Conservation (phyloP, 2,329 filamentous ascomycete species). For the Aspergillus calidoustus region DNA sequence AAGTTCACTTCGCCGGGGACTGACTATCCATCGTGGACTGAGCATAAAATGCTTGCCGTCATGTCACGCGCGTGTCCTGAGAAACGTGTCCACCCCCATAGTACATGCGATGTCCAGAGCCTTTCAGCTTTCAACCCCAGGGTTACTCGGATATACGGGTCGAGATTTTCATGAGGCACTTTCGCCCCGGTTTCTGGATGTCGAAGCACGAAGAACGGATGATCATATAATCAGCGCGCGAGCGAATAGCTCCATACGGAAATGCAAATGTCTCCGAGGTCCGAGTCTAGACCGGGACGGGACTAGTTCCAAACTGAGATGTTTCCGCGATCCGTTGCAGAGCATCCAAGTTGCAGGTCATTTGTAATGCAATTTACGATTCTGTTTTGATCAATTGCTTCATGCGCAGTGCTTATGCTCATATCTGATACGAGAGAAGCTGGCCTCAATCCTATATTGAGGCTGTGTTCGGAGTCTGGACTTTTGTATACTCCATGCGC, state of each 20-base stretch:
- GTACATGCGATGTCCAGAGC: background rate
- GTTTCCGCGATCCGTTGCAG: constrained; percentile 23
- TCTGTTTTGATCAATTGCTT: background rate
- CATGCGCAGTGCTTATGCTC: background rate
- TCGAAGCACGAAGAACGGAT: background rate
- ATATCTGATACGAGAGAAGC: background rate
- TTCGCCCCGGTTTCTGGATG: background rate
- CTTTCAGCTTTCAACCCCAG: background rate
- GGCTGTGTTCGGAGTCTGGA: background rate
- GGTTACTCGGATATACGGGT: constrained; percentile 24
- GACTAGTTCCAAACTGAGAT: constrained; percentile 5
- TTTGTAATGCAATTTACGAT: constrained; percentile 3
- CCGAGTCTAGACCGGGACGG: constrained; percentile 22
- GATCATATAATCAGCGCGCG: constrained; percentile 19
- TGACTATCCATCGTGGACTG: background rate
- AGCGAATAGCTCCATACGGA: constrained; percentile 19
- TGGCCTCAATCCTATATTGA: background rate
- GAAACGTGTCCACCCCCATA: background rate
- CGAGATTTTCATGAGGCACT: constrained; percentile 1
- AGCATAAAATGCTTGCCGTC: background rate
- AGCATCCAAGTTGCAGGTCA: background rate
- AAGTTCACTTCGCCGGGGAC: background rate
- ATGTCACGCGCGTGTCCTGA: background rate
- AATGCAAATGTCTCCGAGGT: constrained; percentile 27
- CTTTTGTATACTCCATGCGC: no score